Evolutionary conservation across 805 yeast species (phyloP), one percentile per base, ranked within the genome.

Genomic region (Grigorovia yakushimaensis): DNA sequence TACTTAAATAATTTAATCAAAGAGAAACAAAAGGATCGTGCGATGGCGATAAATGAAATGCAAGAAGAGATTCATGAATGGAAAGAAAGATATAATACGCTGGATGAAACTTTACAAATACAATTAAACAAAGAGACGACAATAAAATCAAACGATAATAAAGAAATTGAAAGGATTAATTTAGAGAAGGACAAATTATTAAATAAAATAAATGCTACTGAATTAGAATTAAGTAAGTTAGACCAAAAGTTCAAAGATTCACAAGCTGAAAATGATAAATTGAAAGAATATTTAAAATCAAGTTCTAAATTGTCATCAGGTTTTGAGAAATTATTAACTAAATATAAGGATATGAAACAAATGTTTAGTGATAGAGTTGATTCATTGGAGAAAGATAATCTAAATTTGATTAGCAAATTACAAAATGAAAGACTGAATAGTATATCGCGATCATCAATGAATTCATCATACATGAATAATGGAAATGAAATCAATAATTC

Each of bases 371-470:
- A 51, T 30, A 62, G 57, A 47, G 42, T 61, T 15, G 52, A 54
- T 41, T 27, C 42, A n/a, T 42, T 61, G 27, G 63, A 61, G 37
- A 54, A 54, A n/a, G 65, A 61, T 36, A 61, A 61, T 42, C 33
- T 61, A 27, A 48, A 48, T 13, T 33, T 59, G 21, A 59, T 58
- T 42, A 49, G 50, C 39, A 44, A 36, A 21, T 7, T 45, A 10
- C 46, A 45, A 23, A 47, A 30, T 11, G 46, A 39, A 39, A 43
- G 42, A 35, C 24, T 45, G 8, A 33, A 45, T 20, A 40, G 21
- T 30, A 11, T 42, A 37, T 42, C 45, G 5, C 24, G 43, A 30
- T n/a, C 22, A 19, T 37, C 37, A 13, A 41, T 22, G 6, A 38
- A 33, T 33, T 37, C 45, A 18, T 19, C 23, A 5, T 39, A 22